Evolutionary conservation across 2,329 filamentous ascomycete genomes (phyloP).

Genomic region (Diplodia sapinea): DNA sequence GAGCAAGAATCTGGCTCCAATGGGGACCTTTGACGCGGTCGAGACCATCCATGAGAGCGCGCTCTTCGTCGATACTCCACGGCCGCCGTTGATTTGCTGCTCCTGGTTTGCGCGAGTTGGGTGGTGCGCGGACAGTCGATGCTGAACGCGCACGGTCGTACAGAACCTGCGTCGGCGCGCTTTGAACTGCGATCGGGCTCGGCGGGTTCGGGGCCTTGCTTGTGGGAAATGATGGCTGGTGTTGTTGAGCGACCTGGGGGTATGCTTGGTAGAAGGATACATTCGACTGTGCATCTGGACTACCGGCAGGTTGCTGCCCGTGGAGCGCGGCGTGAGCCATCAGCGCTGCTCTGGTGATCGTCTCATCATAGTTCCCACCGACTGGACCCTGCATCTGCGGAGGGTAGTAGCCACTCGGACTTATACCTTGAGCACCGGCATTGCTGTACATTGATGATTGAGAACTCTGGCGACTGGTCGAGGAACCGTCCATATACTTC

Average conservation of each 20-base stretch:
- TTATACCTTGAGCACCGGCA: slow-evolving; percentile 3
- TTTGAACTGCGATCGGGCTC: slow-evolving; percentile 50
- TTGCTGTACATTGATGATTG: slow-evolving; percentile 32
- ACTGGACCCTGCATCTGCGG: slow-evolving; percentile 15
- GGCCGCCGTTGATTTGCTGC: slow-evolving; percentile 70
- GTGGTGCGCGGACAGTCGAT: slow-evolving; percentile 61
- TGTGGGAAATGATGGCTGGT: slow-evolving; percentile 20
- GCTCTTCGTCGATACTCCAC: slow-evolving; percentile 89
- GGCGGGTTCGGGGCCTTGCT: slow-evolving; percentile 30
- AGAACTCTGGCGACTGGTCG: slow-evolving; percentile 38
- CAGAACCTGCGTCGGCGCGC: slow-evolving; percentile 60
- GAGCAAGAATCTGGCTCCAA: slow-evolving; percentile 87
- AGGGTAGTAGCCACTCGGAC: slow-evolving; percentile 24
- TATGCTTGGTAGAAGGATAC: slow-evolving; percentile 31
- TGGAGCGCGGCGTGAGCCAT: slow-evolving; percentile 35
- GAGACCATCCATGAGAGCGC: slow-evolving; percentile 84
- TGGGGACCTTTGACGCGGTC: slow-evolving; percentile 89
- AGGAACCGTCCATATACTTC: slow-evolving; percentile 61
- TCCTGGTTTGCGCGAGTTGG: slow-evolving; percentile 58
- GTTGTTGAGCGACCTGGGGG: slow-evolving; percentile 35
- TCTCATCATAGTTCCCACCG: slow-evolving; percentile 32
- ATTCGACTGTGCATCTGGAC: slow-evolving; percentile 27
- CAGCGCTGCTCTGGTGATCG: slow-evolving; percentile 34
- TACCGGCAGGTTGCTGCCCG: slow-evolving; percentile 25
- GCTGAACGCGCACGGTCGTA: slow-evolving; percentile 64